phyloP scores from a whole-genome alignment of 2,329 filamentous ascomycete species.

The Penicillium sp. region DNA sequence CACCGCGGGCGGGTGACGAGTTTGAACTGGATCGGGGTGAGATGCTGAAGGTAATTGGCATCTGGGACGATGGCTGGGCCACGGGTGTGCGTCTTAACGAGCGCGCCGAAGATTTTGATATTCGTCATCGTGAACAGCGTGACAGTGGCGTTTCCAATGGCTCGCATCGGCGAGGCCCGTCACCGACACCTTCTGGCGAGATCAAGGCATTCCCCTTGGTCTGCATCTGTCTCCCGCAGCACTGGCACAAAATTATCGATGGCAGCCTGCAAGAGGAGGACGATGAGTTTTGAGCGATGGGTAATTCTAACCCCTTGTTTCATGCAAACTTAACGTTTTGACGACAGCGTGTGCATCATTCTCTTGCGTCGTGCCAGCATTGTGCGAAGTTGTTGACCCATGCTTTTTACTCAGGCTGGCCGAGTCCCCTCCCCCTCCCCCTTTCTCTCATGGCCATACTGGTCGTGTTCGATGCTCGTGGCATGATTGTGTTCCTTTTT shows the following conservation, averaged over 20 bases:
- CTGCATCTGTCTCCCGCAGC: conserved; percentile 90
- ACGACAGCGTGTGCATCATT: conserved; percentile 36
- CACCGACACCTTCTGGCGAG: conserved; percentile 69
- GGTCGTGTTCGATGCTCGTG: conserved; percentile 5
- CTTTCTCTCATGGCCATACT: not conserved
- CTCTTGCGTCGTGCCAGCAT: conserved; percentile 17
- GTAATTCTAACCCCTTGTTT: conserved; percentile 14
- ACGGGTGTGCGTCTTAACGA: conserved; percentile 84
- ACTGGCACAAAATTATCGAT: conserved; percentile 96
- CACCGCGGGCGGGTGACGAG: conserved; percentile 88
- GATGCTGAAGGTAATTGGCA: conserved; percentile 96
- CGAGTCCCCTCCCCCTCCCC: not conserved
- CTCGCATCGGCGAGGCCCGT: conserved; percentile 60
- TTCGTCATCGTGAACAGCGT: conserved; percentile 71
- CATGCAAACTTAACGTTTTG: conserved; percentile 37
- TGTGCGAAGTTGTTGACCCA: conserved; percentile 8
- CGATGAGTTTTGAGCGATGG: conserved; percentile 24
- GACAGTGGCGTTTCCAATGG: conserved; percentile 92
- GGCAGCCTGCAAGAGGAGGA: conserved; percentile 57
- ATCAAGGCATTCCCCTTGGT: conserved; percentile 98
- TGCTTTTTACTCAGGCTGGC: conserved; percentile 18
- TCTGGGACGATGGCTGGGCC: conserved; percentile 99
- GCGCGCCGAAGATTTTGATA: conserved; percentile 85
- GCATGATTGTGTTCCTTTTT: conserved; percentile 20
- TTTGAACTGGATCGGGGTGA: conserved; percentile 92